Base-by-base conservation (phyloP, 805 yeast species). In the Jamesozyma piceae region DNA sequence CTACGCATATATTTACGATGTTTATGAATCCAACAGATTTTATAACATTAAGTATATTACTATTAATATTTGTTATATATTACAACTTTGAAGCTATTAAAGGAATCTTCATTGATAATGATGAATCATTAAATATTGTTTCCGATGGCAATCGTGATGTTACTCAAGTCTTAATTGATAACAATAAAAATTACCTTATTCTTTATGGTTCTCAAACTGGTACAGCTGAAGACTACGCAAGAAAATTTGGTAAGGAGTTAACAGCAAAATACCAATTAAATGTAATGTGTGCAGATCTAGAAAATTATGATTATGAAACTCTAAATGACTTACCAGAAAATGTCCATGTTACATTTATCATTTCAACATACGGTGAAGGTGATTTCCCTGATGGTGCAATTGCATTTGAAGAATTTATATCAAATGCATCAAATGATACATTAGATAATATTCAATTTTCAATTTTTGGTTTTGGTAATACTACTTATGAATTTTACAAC, bases 281-380 rank as follows among this genome's bases (percentile, higher is more conserved):
- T 49, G 78, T 90, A 2, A 77, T 92, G 82, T 77, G 82, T 45
- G 92, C 82, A 8, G 97, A 90, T 63, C 72, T 88, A 40, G 95
- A 89, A 35, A 90, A 85, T 57, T 88, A 80, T 57, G 97, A 90
- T 51, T 82, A 73, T 56, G 95, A 88, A 34, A 78, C 76, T 49
- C 69, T 92, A 42, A 78, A 77, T 55, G 75, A 75, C 39, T 63
- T 90, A 48, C 74, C 80, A 18, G 66, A 69, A 15, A 74, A 75
- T 46, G 68, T 75, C 42, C 66, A 75, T n/a, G 78, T 78, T 18
- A 78, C 87, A 48, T 81, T 90, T 56, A 72, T 90, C 58, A 71
- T 88, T 67, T 92, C 97, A 27, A 87, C 96, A 10, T 92, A 92
- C 55, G 98, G 98, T 53, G 98, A 90, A 67, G 98, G 98, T 59